phyloP scores from a whole-genome alignment of 2,329 filamentous ascomycete genomes.

The Fusarium newnesense region DNA sequence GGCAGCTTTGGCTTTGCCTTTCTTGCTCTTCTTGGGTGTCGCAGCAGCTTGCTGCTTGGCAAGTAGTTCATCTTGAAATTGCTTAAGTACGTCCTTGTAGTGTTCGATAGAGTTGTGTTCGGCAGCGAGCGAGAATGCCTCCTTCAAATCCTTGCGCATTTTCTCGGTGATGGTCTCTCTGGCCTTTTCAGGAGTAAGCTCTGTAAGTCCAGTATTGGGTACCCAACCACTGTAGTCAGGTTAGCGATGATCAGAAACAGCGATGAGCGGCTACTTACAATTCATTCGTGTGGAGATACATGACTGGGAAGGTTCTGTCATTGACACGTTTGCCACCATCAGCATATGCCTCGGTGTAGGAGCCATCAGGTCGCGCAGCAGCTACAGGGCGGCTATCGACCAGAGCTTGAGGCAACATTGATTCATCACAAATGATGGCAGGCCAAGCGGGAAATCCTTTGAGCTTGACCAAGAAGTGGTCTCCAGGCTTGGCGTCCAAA shows the following conservation, averaged over 20 bases:
- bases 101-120: slow-evolving; percentile 80
- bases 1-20: slow-evolving; percentile 61
- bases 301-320: slow-evolving; percentile 90
- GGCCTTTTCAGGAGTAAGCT: slow-evolving; percentile 79
- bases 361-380: slow-evolving; percentile 82
- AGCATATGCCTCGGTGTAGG: slow-evolving; percentile 85
- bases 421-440: slow-evolving; percentile 91
- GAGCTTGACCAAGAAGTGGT: slow-evolving; percentile 91
- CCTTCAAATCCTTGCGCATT: slow-evolving; percentile 80
- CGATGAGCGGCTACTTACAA: slow-evolving; percentile 74
- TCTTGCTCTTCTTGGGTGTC: slow-evolving; percentile 55
- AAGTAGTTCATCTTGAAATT: slow-evolving; percentile 73
- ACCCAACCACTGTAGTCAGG: slow-evolving; percentile 80
- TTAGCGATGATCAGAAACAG: neutral
- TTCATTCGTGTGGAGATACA: slow-evolving; percentile 95
- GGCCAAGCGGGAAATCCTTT: slow-evolving; percentile 97
- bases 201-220: slow-evolving; percentile 81
- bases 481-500: slow-evolving; percentile 86
- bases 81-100: slow-evolving; percentile 83
- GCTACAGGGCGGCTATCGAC: slow-evolving; percentile 84
- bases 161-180: slow-evolving; percentile 77
- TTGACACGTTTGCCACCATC: slow-evolving; percentile 87
- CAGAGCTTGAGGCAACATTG: slow-evolving; percentile 86
- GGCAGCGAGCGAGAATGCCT: slow-evolving; percentile 82
- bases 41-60: slow-evolving; percentile 57